These are phyloP conservation scores for Geranium incanum DNA, from an alignment of 441 rosid genomes.

Conservation along the genomic window DNA sequence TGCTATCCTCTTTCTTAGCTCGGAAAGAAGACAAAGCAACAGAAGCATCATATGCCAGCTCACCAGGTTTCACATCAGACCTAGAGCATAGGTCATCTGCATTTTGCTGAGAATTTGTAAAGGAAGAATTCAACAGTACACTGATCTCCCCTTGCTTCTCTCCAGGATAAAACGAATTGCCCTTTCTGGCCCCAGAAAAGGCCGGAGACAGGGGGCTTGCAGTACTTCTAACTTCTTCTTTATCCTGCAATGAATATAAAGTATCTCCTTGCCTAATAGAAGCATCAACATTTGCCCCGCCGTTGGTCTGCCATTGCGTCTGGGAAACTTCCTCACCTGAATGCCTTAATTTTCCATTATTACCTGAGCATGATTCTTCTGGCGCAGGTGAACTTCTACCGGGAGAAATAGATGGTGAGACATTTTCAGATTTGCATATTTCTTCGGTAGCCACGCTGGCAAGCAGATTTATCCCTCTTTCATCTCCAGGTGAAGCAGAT, in stretches of 20 bases:
- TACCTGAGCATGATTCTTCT: conserved; percentile 33
- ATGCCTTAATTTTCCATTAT: conserved; percentile 32
- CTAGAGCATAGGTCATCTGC: neutral
- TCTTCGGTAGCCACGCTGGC: conserved; percentile 97
- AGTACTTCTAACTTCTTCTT: conserved; percentile 25
- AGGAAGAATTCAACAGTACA: conserved; percentile 25
- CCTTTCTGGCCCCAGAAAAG: neutral
- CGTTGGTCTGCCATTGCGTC: conserved; percentile 28
- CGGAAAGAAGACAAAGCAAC: neutral
- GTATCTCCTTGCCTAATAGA: conserved; percentile 27
- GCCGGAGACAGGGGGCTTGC: neutral
- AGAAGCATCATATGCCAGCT: conserved; percentile 1
- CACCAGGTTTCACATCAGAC: conserved; percentile 10
- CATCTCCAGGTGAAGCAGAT: conserved; percentile 48
- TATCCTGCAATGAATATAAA: conserved; percentile 21
- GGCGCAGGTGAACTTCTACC: conserved; percentile 30
- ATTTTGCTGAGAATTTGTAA: neutral
- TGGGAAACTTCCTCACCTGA: conserved; percentile 27
- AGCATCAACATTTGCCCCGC: conserved; percentile 28
- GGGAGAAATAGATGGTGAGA: conserved; percentile 51
- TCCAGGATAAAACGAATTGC: no score
- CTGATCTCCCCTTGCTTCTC: conserved; percentile 26
- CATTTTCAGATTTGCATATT: conserved; percentile 54
- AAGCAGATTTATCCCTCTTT: conserved; percentile 89
- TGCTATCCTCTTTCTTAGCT: conserved; percentile 2